These are phyloP conservation scores for Prunus salicina DNA, from an alignment of 306 rosid species.

Conservation along the genomic window DNA sequence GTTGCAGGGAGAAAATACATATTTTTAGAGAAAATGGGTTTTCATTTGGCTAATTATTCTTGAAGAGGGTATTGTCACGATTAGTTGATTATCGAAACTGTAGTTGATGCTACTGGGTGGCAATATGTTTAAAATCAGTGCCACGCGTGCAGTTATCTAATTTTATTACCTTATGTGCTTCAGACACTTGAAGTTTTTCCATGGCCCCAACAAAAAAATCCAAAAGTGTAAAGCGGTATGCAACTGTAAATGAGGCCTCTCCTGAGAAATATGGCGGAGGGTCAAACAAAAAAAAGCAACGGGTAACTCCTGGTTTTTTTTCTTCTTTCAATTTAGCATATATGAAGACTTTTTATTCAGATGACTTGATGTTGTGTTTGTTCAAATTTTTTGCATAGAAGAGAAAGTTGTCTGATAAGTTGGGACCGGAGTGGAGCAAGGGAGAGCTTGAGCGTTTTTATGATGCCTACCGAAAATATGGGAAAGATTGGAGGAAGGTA, in stretches of 20 bases:
- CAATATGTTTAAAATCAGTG: conserved; percentile 2
- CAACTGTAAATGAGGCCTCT: conserved; percentile 43
- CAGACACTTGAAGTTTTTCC: conserved; percentile 29
- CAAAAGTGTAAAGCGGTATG: conserved; percentile 44
- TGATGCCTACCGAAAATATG: conserved; percentile 80
- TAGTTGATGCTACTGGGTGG: conserved; percentile 1
- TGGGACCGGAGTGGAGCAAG: conserved; percentile 88
- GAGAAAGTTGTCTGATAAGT: conserved; percentile 70
- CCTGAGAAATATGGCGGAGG: conserved; percentile 52
- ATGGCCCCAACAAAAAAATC: conserved; percentile 73
- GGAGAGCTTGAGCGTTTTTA: conserved; percentile 75
- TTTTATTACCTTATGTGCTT: conserved; percentile 12
- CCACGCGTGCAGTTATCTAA: neutral
- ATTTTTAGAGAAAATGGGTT: neutral
- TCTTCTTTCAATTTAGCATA: neutral
- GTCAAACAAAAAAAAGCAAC: conserved; percentile 44
- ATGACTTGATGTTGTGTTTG: conserved; percentile 23
- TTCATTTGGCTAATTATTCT: neutral
- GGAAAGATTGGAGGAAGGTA: conserved; percentile 90
- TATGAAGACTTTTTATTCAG: neutral
- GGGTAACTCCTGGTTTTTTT: conserved; percentile 37
- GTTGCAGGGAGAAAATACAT: neutral
- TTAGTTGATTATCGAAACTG: neutral
- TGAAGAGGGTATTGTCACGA: neutral
- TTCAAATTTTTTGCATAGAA: conserved; percentile 42